Base-by-base conservation (phyloP, 805 yeast species). In the Priceomyces castillae region DNA sequence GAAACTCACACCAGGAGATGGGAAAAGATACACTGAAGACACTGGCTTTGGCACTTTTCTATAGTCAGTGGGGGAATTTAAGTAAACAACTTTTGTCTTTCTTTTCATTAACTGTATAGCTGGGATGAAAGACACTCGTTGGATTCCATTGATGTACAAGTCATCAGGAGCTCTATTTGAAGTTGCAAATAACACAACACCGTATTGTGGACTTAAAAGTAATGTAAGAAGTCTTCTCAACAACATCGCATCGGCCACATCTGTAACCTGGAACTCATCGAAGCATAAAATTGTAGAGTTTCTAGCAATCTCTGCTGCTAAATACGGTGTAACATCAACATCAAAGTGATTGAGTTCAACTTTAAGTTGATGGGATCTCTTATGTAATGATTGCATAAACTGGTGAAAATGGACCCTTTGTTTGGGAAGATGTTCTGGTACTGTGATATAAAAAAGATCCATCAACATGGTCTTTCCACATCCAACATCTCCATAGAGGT, bases 391-490 rank as follows among this genome's bases (percentile, higher is more conserved):
- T 61, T 94, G 98, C 97, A 94, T 94, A 63, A 94, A 94, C 53
- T 90, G 96, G 64, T 94, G 99, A 73, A 94, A 94, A 64, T 94
- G 99, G 37, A 92, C 73, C 50, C 99, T 75, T 53, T 73, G 77
- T 57, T 90, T 89, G 10, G 92, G 77, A 46, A 94, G 69, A 58
- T 85, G 87, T 0, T 64, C 40, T 0, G 98, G 97, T 14, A 92
- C 77, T 0, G 96, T 88, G 16, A 79, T 71, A 65, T 90, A 94
- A 57, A 94, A 94, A 51, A 94, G 71, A 64, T 94, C 98, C 98
- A 94, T 92, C 47, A 94, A 71, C 97, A 94, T 92, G 6, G 99
- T 94, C 60, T 94, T 92, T 3, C 99, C 99, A 64, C 98, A 90
- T 1, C 99, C 99, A 34, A 94, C 99, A 62, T 94, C 98, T 17